Conservation (phyloP, 495 filamentous ascomycete genomes). For the Trichoderma reesei region DNA sequence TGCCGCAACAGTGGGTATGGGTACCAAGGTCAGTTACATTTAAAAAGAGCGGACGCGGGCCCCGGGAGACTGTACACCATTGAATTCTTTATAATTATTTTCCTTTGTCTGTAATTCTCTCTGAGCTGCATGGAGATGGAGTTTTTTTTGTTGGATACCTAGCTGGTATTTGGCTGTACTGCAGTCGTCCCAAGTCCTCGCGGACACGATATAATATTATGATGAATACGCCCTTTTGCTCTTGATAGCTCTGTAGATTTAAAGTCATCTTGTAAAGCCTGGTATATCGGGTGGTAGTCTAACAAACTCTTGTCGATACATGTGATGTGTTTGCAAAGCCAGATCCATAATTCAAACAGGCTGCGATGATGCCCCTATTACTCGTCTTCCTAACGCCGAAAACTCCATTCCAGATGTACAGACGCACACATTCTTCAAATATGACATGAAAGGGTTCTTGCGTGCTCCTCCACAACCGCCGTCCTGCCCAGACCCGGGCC, state of each 20-base stretch:
- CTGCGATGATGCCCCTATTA: neutral
- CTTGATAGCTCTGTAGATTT: no score
- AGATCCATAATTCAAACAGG: neutral
- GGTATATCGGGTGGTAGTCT: no score
- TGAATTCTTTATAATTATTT: constrained; percentile 16
- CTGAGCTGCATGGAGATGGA: constrained; percentile 8
- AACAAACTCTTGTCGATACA: no score
- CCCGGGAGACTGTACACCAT: constrained; percentile 4
- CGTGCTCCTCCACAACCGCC: neutral
- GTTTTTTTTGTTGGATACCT: constrained; percentile 13
- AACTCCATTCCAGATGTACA: neutral
- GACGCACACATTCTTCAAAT: neutral
- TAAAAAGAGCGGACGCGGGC: constrained; percentile 31
- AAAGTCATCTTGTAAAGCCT: neutral
- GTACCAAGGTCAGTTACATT: constrained; percentile 95
- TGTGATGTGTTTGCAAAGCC: no score
- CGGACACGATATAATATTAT: constrained; percentile 7
- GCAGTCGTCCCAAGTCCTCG: neutral
- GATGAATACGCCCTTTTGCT: constrained; percentile 4
- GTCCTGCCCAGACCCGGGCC: constrained; percentile 31
- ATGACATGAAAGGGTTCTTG: neutral
- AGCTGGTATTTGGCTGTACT: neutral
- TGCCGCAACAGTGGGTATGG: constrained; percentile 82
- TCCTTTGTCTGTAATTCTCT: constrained; percentile 7
- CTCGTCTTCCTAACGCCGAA: neutral